Evolutionary conservation across 768 basidiomycete genomes (phyloP).

Genomic region (Tulasnella calospora): DNA sequence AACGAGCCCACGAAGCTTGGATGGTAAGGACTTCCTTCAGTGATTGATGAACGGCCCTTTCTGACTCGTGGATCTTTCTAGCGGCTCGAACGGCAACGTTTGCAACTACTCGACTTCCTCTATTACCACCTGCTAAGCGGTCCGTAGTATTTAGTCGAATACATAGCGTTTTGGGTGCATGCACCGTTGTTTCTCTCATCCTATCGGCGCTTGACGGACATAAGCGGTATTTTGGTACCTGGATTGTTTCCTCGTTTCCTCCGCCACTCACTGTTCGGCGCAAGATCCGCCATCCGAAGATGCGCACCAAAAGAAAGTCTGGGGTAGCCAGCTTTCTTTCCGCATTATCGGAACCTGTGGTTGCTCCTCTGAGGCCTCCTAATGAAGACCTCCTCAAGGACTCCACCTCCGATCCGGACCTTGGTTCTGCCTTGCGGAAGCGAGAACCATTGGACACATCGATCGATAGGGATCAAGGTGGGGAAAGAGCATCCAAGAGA

Average conservation of each 20-base stretch:
- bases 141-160: neutral
- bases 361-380: neutral
- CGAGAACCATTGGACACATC: neutral
- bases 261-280: neutral
- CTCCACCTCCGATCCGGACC: neutral
- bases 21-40: neutral
- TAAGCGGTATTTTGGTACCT: neutral
- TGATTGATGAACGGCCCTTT: neutral
- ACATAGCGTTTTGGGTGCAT: neutral
- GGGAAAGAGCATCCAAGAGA: constrained; percentile 28
- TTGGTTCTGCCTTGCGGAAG: neutral
- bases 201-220: neutral
- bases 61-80: neutral
- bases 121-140: constrained; percentile 8
- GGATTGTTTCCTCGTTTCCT: neutral
- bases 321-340: neutral
- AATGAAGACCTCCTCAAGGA: neutral
- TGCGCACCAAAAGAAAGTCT: neutral
- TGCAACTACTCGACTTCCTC: constrained; percentile 13
- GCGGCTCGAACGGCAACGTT: neutral
- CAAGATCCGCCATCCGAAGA: neutral
- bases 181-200: neutral
- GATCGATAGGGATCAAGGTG: neutral
- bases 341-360: neutral
- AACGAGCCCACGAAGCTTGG: constrained; percentile 3